Conservation (phyloP, 176 grass and related monocot species). For the Oryza nivara region DNA sequence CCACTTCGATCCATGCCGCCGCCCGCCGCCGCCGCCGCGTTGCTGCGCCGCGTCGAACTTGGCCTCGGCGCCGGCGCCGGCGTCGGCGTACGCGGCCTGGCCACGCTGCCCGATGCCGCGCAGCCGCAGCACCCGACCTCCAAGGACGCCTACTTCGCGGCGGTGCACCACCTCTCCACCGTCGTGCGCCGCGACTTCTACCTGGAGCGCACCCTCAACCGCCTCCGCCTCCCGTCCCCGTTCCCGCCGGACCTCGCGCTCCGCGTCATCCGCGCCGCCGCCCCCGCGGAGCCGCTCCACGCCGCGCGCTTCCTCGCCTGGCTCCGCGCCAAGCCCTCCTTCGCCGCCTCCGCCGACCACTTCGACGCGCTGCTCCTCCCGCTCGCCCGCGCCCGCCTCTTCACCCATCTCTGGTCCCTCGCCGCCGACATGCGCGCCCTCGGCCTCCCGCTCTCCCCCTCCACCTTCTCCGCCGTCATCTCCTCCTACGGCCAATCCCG, state of each 20-base stretch:
- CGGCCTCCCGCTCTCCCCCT: constrained; percentile 60
- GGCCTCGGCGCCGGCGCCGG: constrained; percentile 20
- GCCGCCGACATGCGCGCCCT: constrained; percentile 72
- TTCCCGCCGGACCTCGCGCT: constrained; percentile 78
- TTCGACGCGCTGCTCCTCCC: constrained; percentile 85
- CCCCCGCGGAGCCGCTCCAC: constrained; percentile 67
- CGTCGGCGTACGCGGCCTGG: constrained; percentile 4
- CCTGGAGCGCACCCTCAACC: constrained; percentile 87
- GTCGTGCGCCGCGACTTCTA: constrained; percentile 97
- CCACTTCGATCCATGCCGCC: constrained; percentile 23
- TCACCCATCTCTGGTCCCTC: constrained; percentile 81
- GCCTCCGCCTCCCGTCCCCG: constrained; percentile 82
- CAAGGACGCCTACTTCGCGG: constrained; percentile 90
- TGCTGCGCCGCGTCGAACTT: not conserved
- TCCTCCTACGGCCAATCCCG: constrained; percentile 74
- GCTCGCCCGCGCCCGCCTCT: constrained; percentile 67
- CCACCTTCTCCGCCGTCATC: constrained; percentile 80
- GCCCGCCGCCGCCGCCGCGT: constrained; percentile 27
- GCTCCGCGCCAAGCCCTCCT: constrained; percentile 62
- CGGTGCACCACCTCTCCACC: constrained; percentile 76
- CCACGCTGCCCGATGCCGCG: constrained; percentile 19
- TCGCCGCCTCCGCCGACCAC: constrained; percentile 69
- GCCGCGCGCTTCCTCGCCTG: constrained; percentile 84
- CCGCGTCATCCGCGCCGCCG: constrained; percentile 71
- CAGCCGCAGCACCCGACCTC: constrained; percentile 44